phyloP scores from a whole-genome alignment of 2,329 filamentous ascomycete genomes.

The Aspergillus calidoustus region DNA sequence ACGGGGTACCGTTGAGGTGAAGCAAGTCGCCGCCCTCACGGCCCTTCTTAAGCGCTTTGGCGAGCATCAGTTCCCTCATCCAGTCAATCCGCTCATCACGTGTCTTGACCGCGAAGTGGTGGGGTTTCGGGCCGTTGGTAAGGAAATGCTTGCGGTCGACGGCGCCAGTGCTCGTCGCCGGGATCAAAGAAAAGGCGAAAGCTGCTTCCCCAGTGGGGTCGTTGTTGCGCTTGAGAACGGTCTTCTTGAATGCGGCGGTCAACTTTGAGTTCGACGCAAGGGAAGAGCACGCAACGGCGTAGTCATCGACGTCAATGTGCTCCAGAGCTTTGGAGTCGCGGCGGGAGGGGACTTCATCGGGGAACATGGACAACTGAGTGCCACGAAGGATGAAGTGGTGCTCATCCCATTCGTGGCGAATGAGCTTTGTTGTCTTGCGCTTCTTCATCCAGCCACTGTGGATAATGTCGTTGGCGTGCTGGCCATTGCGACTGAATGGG shows the following conservation, averaged over 20 bases:
- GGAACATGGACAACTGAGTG: slow-evolving; percentile 52
- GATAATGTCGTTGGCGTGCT: no score
- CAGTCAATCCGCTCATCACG: slow-evolving; percentile 94
- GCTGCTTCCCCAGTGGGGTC: no score
- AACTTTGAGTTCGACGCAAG: slow-evolving; percentile 78
- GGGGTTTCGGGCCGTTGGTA: no score
- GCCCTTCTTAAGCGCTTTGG: slow-evolving; percentile 43
- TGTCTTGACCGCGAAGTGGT: slow-evolving; percentile 89
- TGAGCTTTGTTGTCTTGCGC: slow-evolving; percentile 67
- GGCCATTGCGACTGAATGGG: no score
- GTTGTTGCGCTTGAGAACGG: no score
- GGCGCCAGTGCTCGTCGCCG: slow-evolving; percentile 48
- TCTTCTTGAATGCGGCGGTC: slow-evolving; percentile 76
- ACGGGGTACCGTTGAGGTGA: slow-evolving; percentile 37
- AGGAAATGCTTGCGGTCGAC: no score
- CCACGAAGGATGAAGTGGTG: slow-evolving; percentile 84
- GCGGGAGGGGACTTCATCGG: slow-evolving; percentile 28
- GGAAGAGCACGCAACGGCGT: slow-evolving; percentile 66
- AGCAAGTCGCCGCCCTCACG: slow-evolving; percentile 28
- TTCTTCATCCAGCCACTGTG: slow-evolving; percentile 67
- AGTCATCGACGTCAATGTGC: slow-evolving; percentile 71
- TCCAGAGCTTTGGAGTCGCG: slow-evolving; percentile 60
- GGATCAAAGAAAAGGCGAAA: slow-evolving; percentile 49
- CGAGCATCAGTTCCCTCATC: slow-evolving; percentile 58
- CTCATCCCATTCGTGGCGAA: slow-evolving; percentile 92